Conservation (phyloP, 805 yeast species). For the Teunomyces lycoperdinae region DNA sequence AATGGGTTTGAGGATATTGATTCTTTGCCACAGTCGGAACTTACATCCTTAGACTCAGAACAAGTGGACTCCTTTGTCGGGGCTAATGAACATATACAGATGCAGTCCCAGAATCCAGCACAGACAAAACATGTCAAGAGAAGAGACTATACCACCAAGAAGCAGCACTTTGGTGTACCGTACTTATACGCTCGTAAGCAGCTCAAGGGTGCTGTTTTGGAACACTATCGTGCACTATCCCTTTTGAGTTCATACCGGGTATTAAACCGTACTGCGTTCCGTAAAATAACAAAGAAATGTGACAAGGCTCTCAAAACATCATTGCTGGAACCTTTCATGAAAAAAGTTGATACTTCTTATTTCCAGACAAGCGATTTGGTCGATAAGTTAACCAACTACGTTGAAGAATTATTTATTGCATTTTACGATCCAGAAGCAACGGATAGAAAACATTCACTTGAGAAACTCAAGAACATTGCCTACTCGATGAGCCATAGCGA, state of each 20-base stretch:
- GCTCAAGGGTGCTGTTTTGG: constrained; percentile 65
- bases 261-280: constrained; percentile 81
- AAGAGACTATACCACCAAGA: constrained; percentile 48
- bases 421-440: constrained; percentile 52
- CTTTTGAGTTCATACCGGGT: constrained; percentile 67
- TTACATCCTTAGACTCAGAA: constrained; percentile 14
- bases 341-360: constrained; percentile 52
- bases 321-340: constrained; percentile 49
- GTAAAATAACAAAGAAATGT: constrained; percentile 86
- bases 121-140: constrained; percentile 24
- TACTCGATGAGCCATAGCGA: constrained; percentile 34
- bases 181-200: constrained; percentile 65
- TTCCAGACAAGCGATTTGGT: constrained; percentile 62
- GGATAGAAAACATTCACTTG: constrained; percentile 67
- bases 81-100: background rate
- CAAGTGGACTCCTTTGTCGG: background rate
- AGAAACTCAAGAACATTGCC: constrained; percentile 52
- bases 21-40: constrained; percentile 1
- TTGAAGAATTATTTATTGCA: constrained; percentile 65
- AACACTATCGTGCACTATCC: constrained; percentile 71
- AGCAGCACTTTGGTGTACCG: constrained; percentile 44
- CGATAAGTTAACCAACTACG: constrained; percentile 59
- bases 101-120: constrained; percentile 15
- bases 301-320: constrained; percentile 65
- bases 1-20: constrained; percentile 23